phyloP scores from a whole-genome alignment of 2,329 filamentous ascomycete genomes.

The Dryadomyces quercus-mongolicae region DNA sequence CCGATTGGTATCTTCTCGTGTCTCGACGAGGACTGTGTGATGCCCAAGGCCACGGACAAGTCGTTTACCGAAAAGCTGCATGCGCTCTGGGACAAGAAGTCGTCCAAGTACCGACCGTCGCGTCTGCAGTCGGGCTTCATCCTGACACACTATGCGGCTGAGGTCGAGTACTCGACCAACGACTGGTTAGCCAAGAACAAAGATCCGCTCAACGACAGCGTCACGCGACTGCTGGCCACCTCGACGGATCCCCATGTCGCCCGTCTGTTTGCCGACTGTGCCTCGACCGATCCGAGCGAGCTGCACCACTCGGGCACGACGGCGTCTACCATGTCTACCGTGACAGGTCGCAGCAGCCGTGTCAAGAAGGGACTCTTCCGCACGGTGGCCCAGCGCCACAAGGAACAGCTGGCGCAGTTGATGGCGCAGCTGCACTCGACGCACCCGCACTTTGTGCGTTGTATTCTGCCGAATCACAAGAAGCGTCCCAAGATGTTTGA shows the following conservation, averaged over 20 bases:
- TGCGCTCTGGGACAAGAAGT: constrained; percentile 91
- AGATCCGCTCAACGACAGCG: constrained; percentile 92
- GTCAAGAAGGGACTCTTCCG: constrained; percentile 97
- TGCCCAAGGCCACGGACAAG: constrained; percentile 97
- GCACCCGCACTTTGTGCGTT: constrained; percentile 95
- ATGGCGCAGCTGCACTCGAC: constrained; percentile 93
- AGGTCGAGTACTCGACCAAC: constrained; percentile 92
- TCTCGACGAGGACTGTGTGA: constrained; percentile 92
- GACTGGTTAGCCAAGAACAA: constrained; percentile 99
- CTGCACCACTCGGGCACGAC: constrained; percentile 9
- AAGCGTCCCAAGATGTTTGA: constrained; percentile 90
- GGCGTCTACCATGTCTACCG: not conserved
- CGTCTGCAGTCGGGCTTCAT: constrained; percentile 86
- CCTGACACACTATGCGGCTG: constrained; percentile 92
- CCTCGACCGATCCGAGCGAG: constrained; percentile 55
- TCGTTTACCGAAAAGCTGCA: constrained; percentile 98
- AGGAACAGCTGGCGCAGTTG: constrained; percentile 92
- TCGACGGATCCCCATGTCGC: constrained; percentile 79
- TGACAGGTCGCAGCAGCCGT: constrained; percentile 50
- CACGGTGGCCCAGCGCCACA: constrained; percentile 92
- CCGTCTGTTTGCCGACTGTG: constrained; percentile 76
- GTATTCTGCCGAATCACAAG: constrained; percentile 96
- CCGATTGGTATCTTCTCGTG: constrained; percentile 99
- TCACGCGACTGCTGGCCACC: constrained; percentile 74
- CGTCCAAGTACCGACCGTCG: constrained; percentile 80